Evolutionary conservation across 1,284 basidiomycete species (phyloP), one percentile per base, ranked within the genome.

Genomic region (Cutaneotrichosporon curvatum): DNA sequence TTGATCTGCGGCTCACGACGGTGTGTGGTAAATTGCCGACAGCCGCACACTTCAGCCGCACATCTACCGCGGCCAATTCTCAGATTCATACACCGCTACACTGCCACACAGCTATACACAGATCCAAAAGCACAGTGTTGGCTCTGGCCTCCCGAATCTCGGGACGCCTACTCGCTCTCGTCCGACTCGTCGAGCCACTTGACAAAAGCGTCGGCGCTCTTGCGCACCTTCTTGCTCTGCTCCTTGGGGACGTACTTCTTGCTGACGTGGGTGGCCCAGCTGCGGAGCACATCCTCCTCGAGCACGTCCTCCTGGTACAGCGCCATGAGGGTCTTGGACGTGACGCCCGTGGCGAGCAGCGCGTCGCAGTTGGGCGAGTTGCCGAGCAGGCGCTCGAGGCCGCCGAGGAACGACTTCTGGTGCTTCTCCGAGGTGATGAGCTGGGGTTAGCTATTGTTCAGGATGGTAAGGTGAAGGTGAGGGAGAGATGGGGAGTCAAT

Each of bases 171-270:
- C 42, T 51, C 50, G 38, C n/a, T n/a, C n/a, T 50, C 48, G 39
- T 52, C 50, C 25, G 54, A 50, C 48, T 56, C 54, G 42, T 56
- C 54, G 31, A 56, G 48, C 54, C 54, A 56, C 50, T 80, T 89
- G 65, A 99, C 75, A 78, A 98, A 96, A 0, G 92, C 89, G 66
- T 89, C 89, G 56, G 89, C 89, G 19, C 87, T 89, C 76, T 94
- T 91, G 59, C 94, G 79, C 47, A 98, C 91, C 73, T 83, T 91
- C 80, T 97, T 98, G 70, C 85, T 87, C 35, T 80, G 85, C 22
- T 97, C 91, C 75, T 88, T 91, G 74, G 94, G 87, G 48, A 94
- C 89, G 68, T 95, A 97, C 77, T 98, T 96, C 78, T 89, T 95
- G 74, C 85, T 88, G 60, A 95, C 90, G 64, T 97, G 94, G 6